Evolutionary conservation across 106 monocot genomes (phyloP), one percentile per base, ranked within the genome.

Genomic region (Cymbidium sinense): DNA sequence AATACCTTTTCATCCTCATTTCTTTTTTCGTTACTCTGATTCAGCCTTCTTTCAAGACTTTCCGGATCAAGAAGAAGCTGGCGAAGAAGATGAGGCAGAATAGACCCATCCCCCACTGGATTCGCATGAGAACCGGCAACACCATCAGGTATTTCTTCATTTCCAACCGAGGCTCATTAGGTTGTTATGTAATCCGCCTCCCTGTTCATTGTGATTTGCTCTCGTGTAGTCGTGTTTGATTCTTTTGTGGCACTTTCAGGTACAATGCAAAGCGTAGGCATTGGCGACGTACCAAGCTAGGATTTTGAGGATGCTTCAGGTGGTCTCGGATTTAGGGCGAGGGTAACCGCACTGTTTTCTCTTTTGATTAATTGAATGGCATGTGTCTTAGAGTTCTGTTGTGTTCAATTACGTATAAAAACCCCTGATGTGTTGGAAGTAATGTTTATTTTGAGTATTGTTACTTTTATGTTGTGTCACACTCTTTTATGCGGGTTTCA

Each of bases 231-330:
- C 12, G 0, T n/a, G 18, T 74, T 43, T 74, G 43, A 12, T 35
- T 74, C 27, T 15, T 12, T 10, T 36, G 7, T 20, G 8, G 10
- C 44, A 39, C 43, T 62, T 43, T 76, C 76, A 88, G 91, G 85
- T 92, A 92, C 89, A 92, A 94, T 74, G 91, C 94, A 10, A 94
- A 94, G 94, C 89, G 89, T 64, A 91, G 89, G 91, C 94, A 94
- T 79, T 94, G 94, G 94, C 89, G 94, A 74, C 91, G 94, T 67
- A 94, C 94, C 78, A 94, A 94, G 89, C 82, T 89, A 29, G 89
- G 89, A 50, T 89, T 89, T 74, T 89, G 76, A 89, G 79, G 77
- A 11, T 44, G 3, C 43, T 47, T 47, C 47, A 15, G 15, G 47
- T 15, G 11, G 12, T 47, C 47, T 2, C 15, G 11, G 47, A 47